phyloP scores from a whole-genome alignment of 768 basidiomycete genomes.

The Suillus variegatus region DNA sequence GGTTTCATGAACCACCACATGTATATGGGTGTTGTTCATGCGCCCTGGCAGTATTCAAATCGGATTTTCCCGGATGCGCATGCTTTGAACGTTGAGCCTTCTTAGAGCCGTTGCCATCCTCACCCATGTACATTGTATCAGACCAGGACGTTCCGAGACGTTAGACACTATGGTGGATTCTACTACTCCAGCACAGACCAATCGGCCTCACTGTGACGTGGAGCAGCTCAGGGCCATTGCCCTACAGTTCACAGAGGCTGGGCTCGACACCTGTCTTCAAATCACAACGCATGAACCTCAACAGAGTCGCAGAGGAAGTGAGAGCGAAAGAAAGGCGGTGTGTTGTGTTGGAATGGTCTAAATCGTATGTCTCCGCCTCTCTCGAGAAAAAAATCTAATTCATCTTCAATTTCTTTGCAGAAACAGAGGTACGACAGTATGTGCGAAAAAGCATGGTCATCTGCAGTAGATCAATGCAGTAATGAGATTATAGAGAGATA shows the following conservation, averaged over 20 bases:
- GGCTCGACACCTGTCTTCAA: slow-evolving; percentile 28
- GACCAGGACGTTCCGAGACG: background rate
- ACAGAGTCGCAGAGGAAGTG: slow-evolving; percentile 26
- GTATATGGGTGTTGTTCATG: no score
- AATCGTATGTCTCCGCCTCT: no score
- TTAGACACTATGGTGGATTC: background rate
- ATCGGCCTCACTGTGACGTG: slow-evolving; percentile 6
- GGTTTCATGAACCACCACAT: no score
- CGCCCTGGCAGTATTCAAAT: no score
- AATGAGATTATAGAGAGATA: background rate
- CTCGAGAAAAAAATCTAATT: background rate
- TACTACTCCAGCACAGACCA: background rate
- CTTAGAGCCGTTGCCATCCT: background rate
- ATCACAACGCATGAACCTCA: slow-evolving; percentile 14
- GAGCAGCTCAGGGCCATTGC: slow-evolving; percentile 34
- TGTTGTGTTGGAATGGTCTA: slow-evolving; percentile 15
- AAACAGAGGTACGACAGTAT: background rate
- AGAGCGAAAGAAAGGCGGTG: slow-evolving; percentile 18
- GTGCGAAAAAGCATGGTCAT: background rate
- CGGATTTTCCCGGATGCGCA: no score
- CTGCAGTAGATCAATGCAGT: background rate
- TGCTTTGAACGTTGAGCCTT: no score
- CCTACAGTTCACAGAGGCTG: slow-evolving; percentile 31
- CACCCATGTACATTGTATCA: slow-evolving; percentile 2
- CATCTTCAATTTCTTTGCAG: background rate